Base-by-base conservation (phyloP, 768 basidiomycete species). In the Mycena belliarum region DNA sequence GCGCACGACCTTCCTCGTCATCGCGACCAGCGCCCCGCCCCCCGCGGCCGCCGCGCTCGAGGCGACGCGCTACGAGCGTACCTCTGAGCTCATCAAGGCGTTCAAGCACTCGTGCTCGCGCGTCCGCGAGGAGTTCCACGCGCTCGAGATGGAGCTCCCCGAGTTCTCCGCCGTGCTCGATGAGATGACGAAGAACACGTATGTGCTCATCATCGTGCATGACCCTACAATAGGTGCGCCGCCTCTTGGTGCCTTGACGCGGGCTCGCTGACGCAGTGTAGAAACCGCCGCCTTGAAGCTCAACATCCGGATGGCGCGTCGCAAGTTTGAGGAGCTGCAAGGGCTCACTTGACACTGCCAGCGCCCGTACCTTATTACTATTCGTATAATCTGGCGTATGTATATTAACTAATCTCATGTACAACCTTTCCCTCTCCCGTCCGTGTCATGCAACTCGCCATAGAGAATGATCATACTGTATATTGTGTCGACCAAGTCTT, bases 1-100 rank as follows among this genome's bases (percentile, higher is more conserved):
- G 70, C 89, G 93, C 49, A 95, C 95, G 10, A 98, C 97, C 29
- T 98, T 98, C 77, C 89, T 99, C 52, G 95, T 99, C 64, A 95
- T 99, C 61, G 94, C 96, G 6, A 91, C 91, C 3, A 90, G 89
- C 21, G 82, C 72, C 64, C 77, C 65, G 65, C 64, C 77, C 65
- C 65, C 81, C 68, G 69, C 79, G 29, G 29, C 77, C 21, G 79
- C 81, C 49, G 70, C 79, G 53, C 77, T 93, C 55, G 79, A 86
- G 54, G 74, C 87, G 6, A 89, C 85, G 57, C 85, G 91, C 25
- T 91, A 92, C 69, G 91, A 93, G 71, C 86, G 91, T 41, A 92
- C 91, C 20, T 91, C 89, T 11, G 95, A 98, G 73, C 83, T 97
- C 58, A 89, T 99, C 75, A 98, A 98, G 75, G 87, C 88, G 4